phyloP scores from a whole-genome alignment of 345 rosid genomes.

The Jatropha curcas region DNA sequence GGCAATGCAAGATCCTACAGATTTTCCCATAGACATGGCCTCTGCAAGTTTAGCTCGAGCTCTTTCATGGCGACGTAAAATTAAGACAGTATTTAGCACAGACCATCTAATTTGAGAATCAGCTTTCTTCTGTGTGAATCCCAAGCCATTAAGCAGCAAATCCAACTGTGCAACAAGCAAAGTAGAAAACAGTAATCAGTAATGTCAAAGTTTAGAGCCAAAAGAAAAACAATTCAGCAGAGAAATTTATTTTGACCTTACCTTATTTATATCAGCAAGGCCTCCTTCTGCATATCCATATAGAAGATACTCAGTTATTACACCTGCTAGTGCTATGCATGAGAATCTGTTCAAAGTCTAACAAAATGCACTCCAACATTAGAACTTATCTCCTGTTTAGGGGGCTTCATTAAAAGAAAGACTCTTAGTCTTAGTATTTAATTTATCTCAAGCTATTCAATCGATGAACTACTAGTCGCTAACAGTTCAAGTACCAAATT shows the following conservation, averaged over 20 bases:
- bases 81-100: conserved; percentile 62
- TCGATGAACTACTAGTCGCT: no score
- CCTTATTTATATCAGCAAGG: conserved; percentile 83
- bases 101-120: conserved; percentile 94
- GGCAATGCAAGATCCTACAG: conserved; percentile 68
- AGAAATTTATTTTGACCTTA: conserved; percentile 46
- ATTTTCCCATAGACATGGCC: conserved; percentile 67
- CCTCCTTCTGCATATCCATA: conserved; percentile 87
- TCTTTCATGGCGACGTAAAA: conserved; percentile 68
- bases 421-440: no score
- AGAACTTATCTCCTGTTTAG: conserved; percentile 10
- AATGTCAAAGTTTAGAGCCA: background rate
- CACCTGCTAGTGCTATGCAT: conserved; percentile 88
- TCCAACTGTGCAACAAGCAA: conserved; percentile 52
- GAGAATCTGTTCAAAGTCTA: conserved; percentile 89
- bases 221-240: background rate
- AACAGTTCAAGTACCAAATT: background rate
- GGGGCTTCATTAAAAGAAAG: no score
- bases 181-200: background rate
- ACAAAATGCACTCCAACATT: conserved; percentile 1
- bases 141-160: conserved; percentile 60
- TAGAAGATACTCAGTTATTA: conserved; percentile 73
- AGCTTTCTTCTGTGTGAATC: conserved; percentile 84
- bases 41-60: conserved; percentile 69
- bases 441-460: no score